Base-by-base conservation (phyloP, 2,329 filamentous ascomycete genomes). In the Lomentospora prolificans region DNA sequence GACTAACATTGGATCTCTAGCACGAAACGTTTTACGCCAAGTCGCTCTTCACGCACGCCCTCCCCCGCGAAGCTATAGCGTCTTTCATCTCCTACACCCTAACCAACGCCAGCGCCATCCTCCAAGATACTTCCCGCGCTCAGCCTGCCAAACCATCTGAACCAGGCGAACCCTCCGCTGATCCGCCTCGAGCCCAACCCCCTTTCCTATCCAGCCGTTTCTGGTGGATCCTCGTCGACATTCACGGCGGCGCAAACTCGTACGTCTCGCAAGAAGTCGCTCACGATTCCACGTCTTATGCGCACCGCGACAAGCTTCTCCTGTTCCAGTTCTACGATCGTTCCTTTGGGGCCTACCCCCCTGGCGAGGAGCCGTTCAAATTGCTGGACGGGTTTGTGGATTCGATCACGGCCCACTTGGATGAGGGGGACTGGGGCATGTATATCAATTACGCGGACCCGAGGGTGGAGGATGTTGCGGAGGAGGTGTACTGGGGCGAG, bases 291-390 rank as follows among this genome's bases (percentile, higher is more conserved):
- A 68, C 69, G 1, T 65, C 72, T 1, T 76, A 71, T 59, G 63
- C 67, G 0, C 71, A 74, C 59, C 71, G 70, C 22, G 67, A 73
- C 55, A 71, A 74, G 62, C 70, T 79, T 19, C 70, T 78, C 1
- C 72, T 81, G 1, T 77, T 73, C 51, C 75, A 81, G 61, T 72
- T 79, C 55, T 71, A 72, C 17, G 76, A 79, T 59, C 63, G 70
- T 0, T 65, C 58, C 19, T 58, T 56, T 27, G 30, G 65, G 3
- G 66, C 68, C 56, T 61, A 60, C 19, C 52, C 59, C 1, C 70
- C 69, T 41, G 70, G 70, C 0, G 55, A 61, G 2, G 64, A 65
- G 9, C 70, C 70, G 0, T 69, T 69, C 41, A 50, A 59, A 1
- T 60, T 68, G 4, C 60, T 74, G 24, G 61, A 67, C 39, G 61